phyloP scores from a whole-genome alignment of 2,329 filamentous ascomycete genomes.

The Botrytis galanthina region DNA sequence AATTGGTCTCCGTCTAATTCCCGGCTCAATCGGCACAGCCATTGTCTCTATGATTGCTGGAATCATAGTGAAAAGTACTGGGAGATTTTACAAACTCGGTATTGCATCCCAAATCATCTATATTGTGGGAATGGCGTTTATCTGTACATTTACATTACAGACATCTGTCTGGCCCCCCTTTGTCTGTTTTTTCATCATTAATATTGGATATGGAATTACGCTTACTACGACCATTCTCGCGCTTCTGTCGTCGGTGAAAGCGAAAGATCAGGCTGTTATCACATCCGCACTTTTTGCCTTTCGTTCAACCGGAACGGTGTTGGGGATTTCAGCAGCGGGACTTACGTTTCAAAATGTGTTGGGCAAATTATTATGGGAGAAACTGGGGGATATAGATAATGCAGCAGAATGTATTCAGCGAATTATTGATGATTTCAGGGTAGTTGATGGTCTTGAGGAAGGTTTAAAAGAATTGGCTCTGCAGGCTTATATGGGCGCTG shows the following conservation, averaged over 20 bases:
- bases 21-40: conserved; percentile 60
- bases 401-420: conserved; percentile 1
- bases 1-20: conserved; percentile 64
- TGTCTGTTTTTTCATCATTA: conserved; percentile 50
- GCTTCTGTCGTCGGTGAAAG: conserved; percentile 64
- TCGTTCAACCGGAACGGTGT: conserved; percentile 67
- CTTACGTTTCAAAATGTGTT: conserved; percentile 24
- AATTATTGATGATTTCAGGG: conserved; percentile 7
- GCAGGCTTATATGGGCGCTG: conserved; percentile 16
- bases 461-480: not conserved
- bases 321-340: conserved; percentile 51
- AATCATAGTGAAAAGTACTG: conserved; percentile 64
- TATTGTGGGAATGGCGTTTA: conserved; percentile 50
- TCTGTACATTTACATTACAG: conserved; percentile 53
- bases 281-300: conserved; percentile 78
- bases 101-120: conserved; percentile 44
- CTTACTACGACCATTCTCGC: conserved; percentile 69
- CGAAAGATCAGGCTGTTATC: conserved; percentile 67
- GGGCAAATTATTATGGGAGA: conserved; percentile 18
- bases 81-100: conserved; percentile 68
- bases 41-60: conserved; percentile 59
- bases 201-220: conserved; percentile 56
- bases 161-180: conserved; percentile 52
- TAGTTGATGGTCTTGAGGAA: not conserved
- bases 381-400: conserved; percentile 19